phyloP scores from a whole-genome alignment of 129 eudicot species.

The Flaveria trinervia region DNA sequence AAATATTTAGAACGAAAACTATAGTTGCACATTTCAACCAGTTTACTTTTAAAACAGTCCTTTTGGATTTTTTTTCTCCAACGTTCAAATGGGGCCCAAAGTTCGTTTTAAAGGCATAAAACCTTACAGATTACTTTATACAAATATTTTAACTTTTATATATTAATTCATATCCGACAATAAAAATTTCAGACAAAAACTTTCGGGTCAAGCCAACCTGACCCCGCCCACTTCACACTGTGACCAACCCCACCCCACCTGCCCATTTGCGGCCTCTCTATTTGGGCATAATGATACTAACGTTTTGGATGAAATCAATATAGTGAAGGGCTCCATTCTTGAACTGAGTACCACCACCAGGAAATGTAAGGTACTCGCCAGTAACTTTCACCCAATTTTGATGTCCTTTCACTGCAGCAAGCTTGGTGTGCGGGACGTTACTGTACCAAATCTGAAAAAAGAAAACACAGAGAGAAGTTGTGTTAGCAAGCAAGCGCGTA shows the following conservation, averaged over 20 bases:
- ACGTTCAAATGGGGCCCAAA: background rate
- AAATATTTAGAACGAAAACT: background rate
- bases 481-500: background rate
- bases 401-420: conserved; percentile 66
- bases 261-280: background rate
- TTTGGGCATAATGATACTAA: conserved; percentile 24
- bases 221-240: background rate
- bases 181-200: background rate
- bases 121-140: background rate
- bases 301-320: conserved; percentile 62
- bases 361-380: conserved; percentile 59
- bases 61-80: background rate
- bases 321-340: conserved; percentile 71
- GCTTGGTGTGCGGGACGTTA: conserved; percentile 69
- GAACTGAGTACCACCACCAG: conserved; percentile 77
- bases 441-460: conserved; percentile 59
- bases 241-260: background rate
- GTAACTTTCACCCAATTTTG: conserved; percentile 73
- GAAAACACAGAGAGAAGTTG: background rate
- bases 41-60: background rate
- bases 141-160: background rate
- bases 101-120: background rate
- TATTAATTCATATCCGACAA: background rate
- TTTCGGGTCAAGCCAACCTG: background rate
- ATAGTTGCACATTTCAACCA: background rate